These are phyloP conservation scores for Boletus speciosus DNA, from an alignment of 768 basidiomycete genomes.

Conservation along the genomic window DNA sequence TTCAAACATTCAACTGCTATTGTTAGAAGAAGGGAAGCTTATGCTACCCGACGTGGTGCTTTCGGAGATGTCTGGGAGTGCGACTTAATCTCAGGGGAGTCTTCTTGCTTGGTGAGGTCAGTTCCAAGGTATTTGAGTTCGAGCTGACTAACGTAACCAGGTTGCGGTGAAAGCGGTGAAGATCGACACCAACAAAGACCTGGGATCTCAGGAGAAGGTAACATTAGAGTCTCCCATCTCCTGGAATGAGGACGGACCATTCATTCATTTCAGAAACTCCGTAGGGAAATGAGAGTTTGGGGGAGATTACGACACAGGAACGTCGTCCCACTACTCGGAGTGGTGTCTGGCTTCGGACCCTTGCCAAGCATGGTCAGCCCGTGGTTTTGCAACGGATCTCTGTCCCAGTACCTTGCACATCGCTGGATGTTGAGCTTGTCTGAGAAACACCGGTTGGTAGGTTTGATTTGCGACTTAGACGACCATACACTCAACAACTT, in stretches of 20 bases:
- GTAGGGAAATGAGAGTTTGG: slow-evolving; percentile 28
- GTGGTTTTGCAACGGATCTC: slow-evolving; percentile 28
- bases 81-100: slow-evolving; percentile 8
- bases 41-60: slow-evolving; percentile 6
- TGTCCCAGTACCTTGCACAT: slow-evolving; percentile 19
- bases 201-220: slow-evolving; percentile 13
- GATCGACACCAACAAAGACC: neutral
- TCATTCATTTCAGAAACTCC: slow-evolving; percentile 19
- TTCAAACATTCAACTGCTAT: neutral
- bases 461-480: neutral
- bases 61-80: slow-evolving; percentile 27
- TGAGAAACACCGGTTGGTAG: slow-evolving; percentile 10
- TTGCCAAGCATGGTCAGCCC: slow-evolving; percentile 33
- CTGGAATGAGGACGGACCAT: neutral
- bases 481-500: neutral
- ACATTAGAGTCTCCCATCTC: neutral
- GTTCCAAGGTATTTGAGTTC: neutral
- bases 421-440: neutral
- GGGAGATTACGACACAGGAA: slow-evolving; percentile 17
- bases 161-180: slow-evolving; percentile 23
- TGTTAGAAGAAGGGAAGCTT: slow-evolving; percentile 4
- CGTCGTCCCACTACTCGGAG: slow-evolving; percentile 31
- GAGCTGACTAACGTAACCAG: slow-evolving; percentile 2
- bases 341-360: slow-evolving; percentile 29
- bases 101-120: slow-evolving; percentile 4